Base-by-base conservation (phyloP, 2,329 filamentous ascomycete species). In the Triangularia verruculosa region DNA sequence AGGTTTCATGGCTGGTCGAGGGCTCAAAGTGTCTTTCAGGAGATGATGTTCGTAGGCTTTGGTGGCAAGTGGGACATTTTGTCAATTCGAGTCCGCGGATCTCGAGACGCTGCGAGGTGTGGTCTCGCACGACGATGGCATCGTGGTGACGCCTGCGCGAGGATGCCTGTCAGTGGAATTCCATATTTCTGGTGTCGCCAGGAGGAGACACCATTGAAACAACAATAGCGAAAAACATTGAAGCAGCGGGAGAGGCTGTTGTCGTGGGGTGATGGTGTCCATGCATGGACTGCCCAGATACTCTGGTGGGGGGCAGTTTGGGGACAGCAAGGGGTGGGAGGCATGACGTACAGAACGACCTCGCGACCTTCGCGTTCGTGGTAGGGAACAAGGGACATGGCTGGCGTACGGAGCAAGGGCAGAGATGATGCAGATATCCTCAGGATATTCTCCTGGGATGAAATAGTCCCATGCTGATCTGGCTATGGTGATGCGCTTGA, bases 31-130 rank as follows among this genome's bases (percentile, higher is more conserved):
- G 74, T 30, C 79, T 77, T 22, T 86, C 82, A 59, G 82, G 76
- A 47, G 84, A 82, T 34, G 74, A 74, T 43, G 74, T 75, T 67
- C 39, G 39, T 76, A 88, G 83, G 17, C 92, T 87, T 60, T 91
- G 89, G 74, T 93, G 91, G 75, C 94, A 97, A 72, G 92, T 92
- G n/a, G 96, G 95, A 73, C 96, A 99, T 73, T 93, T 87, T 64
- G 86, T 85, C 63, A 93, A 63, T 56, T 71, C 65, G 12, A 71
- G 79, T 65, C 82, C 88, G 66, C 91, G 89, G 59, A 97, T 89
- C 70, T 92, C 92, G 68, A 99, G 86, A 70, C 93, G 91, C 67
- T 89, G 89, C 6, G 93, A 97, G 28, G 87, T 83, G 55, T 88
- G 90, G 78, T 99, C 94, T 73, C 91, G 93, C 39, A 98, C 88